Evolutionary conservation across 768 basidiomycete genomes (phyloP), one percentile per base, ranked within the genome.

Genomic region (Atractiella rhizophila): DNA sequence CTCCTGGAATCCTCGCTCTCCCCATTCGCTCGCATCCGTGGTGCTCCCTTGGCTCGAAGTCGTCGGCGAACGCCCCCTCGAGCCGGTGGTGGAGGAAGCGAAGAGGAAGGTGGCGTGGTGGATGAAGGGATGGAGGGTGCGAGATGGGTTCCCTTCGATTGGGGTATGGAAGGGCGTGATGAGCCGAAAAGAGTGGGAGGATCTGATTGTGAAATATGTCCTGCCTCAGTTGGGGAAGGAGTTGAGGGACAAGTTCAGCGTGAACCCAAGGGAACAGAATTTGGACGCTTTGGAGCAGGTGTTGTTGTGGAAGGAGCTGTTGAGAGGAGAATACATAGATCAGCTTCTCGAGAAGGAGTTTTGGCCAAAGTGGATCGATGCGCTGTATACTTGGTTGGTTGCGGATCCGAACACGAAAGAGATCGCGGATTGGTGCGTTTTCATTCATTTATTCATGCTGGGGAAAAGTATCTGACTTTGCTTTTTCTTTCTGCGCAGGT

Each of bases 11-110:
- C 62, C 70, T 3, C 37, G 31, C 25, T 26, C 61, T 20, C 35
- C 10, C 21, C 67, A 64, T 2, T 65, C 69, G 1, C 1, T 58
- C 96, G 36, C 79, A 76, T 35, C 64, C 1, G 66, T 98, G 35
- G 72, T 98, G 1, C 88, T 96, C 57, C 91, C 91, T 8, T 98
- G 91, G 91, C 60, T 98, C 34, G 82, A 85, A 4, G 68, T 83
- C 52, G 68, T 88, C 4, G 86, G 81, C 4, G 59, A 76, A 25
- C 36, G 40, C 19, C 63, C 85, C 39, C 60, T 82, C 46, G 83
- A 94, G 37, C 73, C 73, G 20, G 63, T 94, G n/a, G 59, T 94
- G 10, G 77, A 72, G 11, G 82, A 88, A 47, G 77, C 83, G 12
- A 72, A 72, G 52, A 66, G 88, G 51, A 81, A 86, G 55, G 64